phyloP scores from a whole-genome alignment of 768 basidiomycete species.

The Russula earlei region DNA sequence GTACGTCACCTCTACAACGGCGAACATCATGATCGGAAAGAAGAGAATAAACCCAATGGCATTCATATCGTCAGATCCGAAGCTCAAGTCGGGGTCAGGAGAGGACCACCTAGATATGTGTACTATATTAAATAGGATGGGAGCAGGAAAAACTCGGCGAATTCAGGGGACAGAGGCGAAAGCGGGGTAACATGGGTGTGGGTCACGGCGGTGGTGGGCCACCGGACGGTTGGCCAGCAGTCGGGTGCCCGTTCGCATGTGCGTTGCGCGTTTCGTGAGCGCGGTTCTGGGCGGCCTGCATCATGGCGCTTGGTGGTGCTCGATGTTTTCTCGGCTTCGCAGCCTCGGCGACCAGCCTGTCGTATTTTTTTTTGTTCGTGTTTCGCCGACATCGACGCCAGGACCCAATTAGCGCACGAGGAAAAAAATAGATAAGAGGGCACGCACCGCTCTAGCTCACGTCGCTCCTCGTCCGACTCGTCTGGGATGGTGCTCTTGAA shows the following conservation, averaged over 20 bases:
- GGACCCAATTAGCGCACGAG: too few species aligned
- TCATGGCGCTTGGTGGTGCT: slow-evolving; percentile 1
- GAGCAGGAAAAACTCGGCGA: too few species aligned
- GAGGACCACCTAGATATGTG: too few species aligned
- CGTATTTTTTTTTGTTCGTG: too few species aligned
- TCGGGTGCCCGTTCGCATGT: neutral
- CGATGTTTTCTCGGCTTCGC: slow-evolving; percentile 51
- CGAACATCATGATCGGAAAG: neutral
- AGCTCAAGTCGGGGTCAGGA: neutral
- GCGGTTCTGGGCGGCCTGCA: slow-evolving; percentile 4
- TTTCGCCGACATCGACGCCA: too few species aligned
- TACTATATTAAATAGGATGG: too few species aligned
- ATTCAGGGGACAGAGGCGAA: neutral
- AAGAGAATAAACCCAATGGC: neutral
- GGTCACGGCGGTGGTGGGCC: neutral
- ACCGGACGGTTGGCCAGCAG: neutral
- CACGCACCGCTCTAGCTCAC: slow-evolving; percentile 83
- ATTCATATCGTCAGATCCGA: neutral
- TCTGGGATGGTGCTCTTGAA: slow-evolving; percentile 83
- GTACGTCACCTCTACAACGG: neutral
- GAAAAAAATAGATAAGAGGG: neutral
- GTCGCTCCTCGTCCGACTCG: slow-evolving; percentile 85
- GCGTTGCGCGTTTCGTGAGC: slow-evolving; percentile 1
- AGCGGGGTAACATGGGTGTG: neutral
- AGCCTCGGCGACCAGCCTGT: slow-evolving; percentile 80